Percentiles rank a stretch among this genome's conserved stretches.
These are phyloP conservation scores for Torulaspora delbrueckii DNA, from an alignment of 805 yeast genomes.

Conservation along the genomic window DNA sequence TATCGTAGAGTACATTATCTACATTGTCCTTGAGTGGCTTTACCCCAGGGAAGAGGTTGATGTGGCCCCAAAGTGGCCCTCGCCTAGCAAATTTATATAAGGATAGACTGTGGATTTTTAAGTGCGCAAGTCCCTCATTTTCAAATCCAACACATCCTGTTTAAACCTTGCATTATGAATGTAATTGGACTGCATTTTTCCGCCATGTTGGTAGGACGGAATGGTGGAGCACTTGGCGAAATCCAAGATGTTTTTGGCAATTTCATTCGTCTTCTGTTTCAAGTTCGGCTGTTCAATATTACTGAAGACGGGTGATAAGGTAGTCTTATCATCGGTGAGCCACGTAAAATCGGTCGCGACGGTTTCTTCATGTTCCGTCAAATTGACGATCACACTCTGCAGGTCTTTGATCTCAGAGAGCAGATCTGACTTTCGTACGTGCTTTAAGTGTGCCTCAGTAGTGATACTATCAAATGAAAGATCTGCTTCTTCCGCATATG, in stretches of 20 bases:
- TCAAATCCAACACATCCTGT: too few species aligned
- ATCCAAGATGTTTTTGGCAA: too few species aligned
- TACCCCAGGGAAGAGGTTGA: slow-evolving; percentile 73
- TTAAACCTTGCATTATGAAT: too few species aligned
- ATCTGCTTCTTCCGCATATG: neutral
- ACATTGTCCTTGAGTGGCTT: slow-evolving; percentile 57
- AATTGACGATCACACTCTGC: slow-evolving; percentile 32
- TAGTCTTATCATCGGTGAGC: neutral
- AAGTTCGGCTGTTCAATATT: too few species aligned
- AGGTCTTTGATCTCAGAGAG: slow-evolving; percentile 44
- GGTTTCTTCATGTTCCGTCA: slow-evolving; percentile 8
- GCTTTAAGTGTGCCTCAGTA: neutral
- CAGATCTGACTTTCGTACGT: slow-evolving; percentile 36
- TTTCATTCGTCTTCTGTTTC: too few species aligned
- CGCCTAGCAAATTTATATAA: slow-evolving; percentile 1
- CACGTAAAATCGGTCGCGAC: slow-evolving; percentile 1
- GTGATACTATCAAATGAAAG: too few species aligned
- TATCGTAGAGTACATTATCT: slow-evolving; percentile 70
- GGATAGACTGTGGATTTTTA: neutral
- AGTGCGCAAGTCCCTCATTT: neutral
- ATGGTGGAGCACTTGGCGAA: too few species aligned
- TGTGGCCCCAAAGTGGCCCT: slow-evolving; percentile 74
- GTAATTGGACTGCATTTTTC: too few species aligned
- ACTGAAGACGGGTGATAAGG: neutral
- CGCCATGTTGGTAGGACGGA: too few species aligned